Evolutionary conservation across 2,329 filamentous ascomycete species (phyloP), one percentile per base, ranked within the genome.

Genomic region (Aspergillus fischeri): DNA sequence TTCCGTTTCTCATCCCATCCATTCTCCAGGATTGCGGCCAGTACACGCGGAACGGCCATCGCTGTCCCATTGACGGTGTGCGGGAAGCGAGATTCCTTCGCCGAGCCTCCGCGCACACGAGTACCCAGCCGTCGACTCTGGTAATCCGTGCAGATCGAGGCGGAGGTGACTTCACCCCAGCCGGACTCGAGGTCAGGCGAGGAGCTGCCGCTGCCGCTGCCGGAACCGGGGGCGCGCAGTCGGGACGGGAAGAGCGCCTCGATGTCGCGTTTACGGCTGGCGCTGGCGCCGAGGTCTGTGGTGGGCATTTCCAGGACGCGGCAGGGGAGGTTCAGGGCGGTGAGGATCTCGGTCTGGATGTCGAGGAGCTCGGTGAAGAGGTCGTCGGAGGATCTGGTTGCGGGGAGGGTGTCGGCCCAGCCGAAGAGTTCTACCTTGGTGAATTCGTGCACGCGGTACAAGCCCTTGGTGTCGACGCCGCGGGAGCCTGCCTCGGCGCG

Each of bases 381-480:
- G 73, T 75, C 49, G 64, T 76, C 63, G 11, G 70, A 75, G 5
- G 63, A 72, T 47, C 52, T 61, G 49, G 42, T 56, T 41, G 51
- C 49, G 17, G 85, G 80, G 1, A 90, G 85, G 38, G 66, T 71
- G 29, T 81, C 67, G 4, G 91, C 89, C 94, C 94, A 99, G 0
- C 89, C 92, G 71, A 99, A 97, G 81, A 99, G 87, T 75, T 99
- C 94, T 0, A 99, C 93, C 73, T 99, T 99, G 28, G 92, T 96
- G 76, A 99, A 99, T 75, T 99, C 94, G 75, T 99, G 94, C 3
- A 99, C 94, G 28, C 94, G 88, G 76, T 97, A 99, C 1, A 99
- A 79, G 4, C 94, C 94, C 76, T 96, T 97, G 1, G 92, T 96
- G 65, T 94, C 91, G 25, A 89, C 87, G 29, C 94, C 94, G 42